A percentile compares a stretch with the other conserved stretches of the same genome.
Evolutionary conservation across 176 grass and related monocot genomes (phyloP).

Genomic region (Carex parvula): DNA sequence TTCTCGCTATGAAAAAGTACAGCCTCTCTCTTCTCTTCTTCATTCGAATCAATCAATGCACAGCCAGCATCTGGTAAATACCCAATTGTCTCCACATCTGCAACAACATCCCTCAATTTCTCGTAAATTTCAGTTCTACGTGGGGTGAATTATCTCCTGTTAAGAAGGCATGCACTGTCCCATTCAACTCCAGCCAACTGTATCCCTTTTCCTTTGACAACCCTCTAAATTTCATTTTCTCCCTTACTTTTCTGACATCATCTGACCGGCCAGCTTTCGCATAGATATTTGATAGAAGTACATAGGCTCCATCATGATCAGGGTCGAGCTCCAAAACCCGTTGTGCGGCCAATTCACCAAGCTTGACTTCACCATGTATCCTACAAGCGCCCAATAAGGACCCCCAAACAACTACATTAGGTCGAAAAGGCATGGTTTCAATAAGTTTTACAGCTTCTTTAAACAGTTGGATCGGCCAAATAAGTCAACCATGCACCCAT

Average conservation of each 20-base stretch:
- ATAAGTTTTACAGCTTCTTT: slow-evolving; percentile 61
- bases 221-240: slow-evolving; percentile 46
- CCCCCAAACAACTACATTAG: slow-evolving; percentile 73
- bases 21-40: slow-evolving; percentile 39
- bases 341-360: slow-evolving; percentile 49
- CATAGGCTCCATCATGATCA: slow-evolving; percentile 52
- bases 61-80: slow-evolving; percentile 26
- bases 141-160: slow-evolving; percentile 36
- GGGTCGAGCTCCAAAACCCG: slow-evolving; percentile 67
- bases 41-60: slow-evolving; percentile 37
- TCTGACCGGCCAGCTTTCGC: slow-evolving; percentile 55
- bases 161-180: slow-evolving; percentile 37
- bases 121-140: slow-evolving; percentile 30
- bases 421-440: slow-evolving; percentile 61
- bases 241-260: slow-evolving; percentile 47
- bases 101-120: slow-evolving; percentile 35
- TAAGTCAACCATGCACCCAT: slow-evolving; percentile 79
- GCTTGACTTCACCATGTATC: slow-evolving; percentile 59
- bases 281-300: slow-evolving; percentile 76
- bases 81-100: slow-evolving; percentile 31
- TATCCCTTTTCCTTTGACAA: slow-evolving; percentile 60
- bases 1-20: slow-evolving; percentile 42
- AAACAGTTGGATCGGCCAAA: slow-evolving; percentile 59
- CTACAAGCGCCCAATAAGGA: slow-evolving; percentile 65
- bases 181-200: slow-evolving; percentile 64